Base-by-base conservation (phyloP, 768 basidiomycete genomes). In the Hypsizygus marmoreus region DNA sequence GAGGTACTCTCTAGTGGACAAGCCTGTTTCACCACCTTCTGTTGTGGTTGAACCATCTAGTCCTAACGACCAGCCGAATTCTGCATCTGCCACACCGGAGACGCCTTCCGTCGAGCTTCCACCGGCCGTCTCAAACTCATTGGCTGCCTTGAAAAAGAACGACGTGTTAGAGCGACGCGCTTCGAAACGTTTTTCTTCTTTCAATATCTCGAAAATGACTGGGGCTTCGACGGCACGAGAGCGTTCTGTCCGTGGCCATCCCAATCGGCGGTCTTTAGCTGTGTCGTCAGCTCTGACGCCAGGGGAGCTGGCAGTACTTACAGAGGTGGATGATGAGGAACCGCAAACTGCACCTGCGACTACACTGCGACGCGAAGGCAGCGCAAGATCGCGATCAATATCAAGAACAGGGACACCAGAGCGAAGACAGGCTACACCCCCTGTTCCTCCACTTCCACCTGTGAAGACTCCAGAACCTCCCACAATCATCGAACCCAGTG, bases 121-220 rank as follows among this genome's bases (percentile, higher is more conserved):
- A 10, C 85, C 87, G 28, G 86, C 80, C 0, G 81, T 90, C 19
- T 88, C 88, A 40, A 81, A 81, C 58, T 88, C 91, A 4, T 77
- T 98, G 8, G 92, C 91, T 6, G 93, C 93, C 6, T 75, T 99
- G 35, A 88, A 95, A 67, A 84, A 87, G 57, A 84, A 81, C 40
- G 93, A 95, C 54, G 78, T 83, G 1, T 77, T 98, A 29, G 91
- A 94, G 57, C 82, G 95, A 16, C 78, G 95, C 35, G 95, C 95
- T 13, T 94, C 91, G 16, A 97, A 97, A 62, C 88, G 97, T 0
- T 98, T 94, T 69, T 97, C 94, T 32, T 85, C 86, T 1, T 98
- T 95, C 63, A 91, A 94, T 53, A 88, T 97, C 57, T 84, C 88
- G 36, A 95, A 95, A 70, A 95, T 98, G 86, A 86, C 91, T 3